These are phyloP conservation scores for Exophiala sp. DNA, from an alignment of 2,329 filamentous ascomycete species.

Conservation along the genomic window DNA sequence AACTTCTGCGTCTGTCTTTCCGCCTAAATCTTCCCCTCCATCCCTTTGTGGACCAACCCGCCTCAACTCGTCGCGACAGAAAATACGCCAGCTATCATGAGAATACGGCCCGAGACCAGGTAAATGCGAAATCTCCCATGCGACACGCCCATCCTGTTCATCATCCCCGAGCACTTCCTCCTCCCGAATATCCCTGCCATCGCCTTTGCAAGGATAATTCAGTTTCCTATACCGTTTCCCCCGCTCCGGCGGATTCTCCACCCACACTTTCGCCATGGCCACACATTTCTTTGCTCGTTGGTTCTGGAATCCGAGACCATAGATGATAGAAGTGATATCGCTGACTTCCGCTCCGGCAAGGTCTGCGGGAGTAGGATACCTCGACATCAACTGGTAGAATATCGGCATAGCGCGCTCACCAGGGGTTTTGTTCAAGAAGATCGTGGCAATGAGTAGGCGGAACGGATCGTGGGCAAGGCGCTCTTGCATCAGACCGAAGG, in stretches of 20 bases:
- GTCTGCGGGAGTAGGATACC: slow-evolving; percentile 60
- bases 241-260: slow-evolving; percentile 55
- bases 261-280: slow-evolving; percentile 63
- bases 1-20: neutral
- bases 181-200: slow-evolving; percentile 45
- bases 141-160: slow-evolving; percentile 46
- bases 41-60: slow-evolving; percentile 56
- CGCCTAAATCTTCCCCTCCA: slow-evolving; percentile 50
- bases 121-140: slow-evolving; percentile 81
- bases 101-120: slow-evolving; percentile 73
- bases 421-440: slow-evolving; percentile 75
- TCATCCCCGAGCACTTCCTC: slow-evolving; percentile 47
- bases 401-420: slow-evolving; percentile 69
- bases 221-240: slow-evolving; percentile 53
- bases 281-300: slow-evolving; percentile 64
- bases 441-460: slow-evolving; percentile 71
- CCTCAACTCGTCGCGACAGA: slow-evolving; percentile 73
- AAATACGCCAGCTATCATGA: slow-evolving; percentile 87
- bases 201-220: slow-evolving; percentile 49
- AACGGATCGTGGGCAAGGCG: slow-evolving; percentile 69
- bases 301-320: slow-evolving; percentile 63
- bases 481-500: slow-evolving; percentile 81
- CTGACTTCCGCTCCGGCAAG: slow-evolving; percentile 54
- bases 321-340: slow-evolving; percentile 59
- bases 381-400: slow-evolving; percentile 61